phyloP scores from a whole-genome alignment of 352 stramenopile genomes.

The Thalassiosira hispida region DNA sequence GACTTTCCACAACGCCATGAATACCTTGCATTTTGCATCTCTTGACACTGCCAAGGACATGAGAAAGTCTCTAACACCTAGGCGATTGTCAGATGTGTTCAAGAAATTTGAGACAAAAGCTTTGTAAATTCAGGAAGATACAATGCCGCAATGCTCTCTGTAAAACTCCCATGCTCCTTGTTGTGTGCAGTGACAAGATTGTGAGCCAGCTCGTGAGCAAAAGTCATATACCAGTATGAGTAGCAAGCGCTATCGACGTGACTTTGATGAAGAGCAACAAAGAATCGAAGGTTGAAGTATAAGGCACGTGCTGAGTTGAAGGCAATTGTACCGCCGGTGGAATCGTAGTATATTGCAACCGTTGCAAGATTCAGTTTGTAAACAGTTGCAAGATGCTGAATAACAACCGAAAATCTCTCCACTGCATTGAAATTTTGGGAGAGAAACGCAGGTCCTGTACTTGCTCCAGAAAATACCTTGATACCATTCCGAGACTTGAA shows the following conservation, averaged over 20 bases:
- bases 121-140: slow-evolving; percentile 72
- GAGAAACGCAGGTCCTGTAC: slow-evolving; percentile 55
- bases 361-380: slow-evolving; percentile 55
- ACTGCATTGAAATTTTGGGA: slow-evolving; percentile 63
- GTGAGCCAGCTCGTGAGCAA: slow-evolving; percentile 76
- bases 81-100: no score
- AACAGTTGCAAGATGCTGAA: slow-evolving; percentile 62
- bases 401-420: slow-evolving; percentile 67
- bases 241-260: slow-evolving; percentile 58
- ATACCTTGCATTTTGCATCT: no score
- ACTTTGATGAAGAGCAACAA: slow-evolving; percentile 60
- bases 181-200: slow-evolving; percentile 74
- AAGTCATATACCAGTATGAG: slow-evolving; percentile 73
- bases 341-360: slow-evolving; percentile 76
- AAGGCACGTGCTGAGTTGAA: slow-evolving; percentile 76
- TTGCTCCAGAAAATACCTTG: slow-evolving; percentile 60
- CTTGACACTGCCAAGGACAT: no score
- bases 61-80: no score
- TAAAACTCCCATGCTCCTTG: slow-evolving; percentile 77
- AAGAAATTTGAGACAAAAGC: slow-evolving; percentile 38
- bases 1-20: no score
- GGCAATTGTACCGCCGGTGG: slow-evolving; percentile 65
- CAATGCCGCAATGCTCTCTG: slow-evolving; percentile 67
- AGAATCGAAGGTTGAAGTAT: slow-evolving; percentile 81
- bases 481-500: slow-evolving; percentile 68